Percentiles rank a stretch among this genome's conserved stretches.
These are phyloP conservation scores for Withania somnifera DNA, from an alignment of 305 asterid genomes.

Conservation along the genomic window DNA sequence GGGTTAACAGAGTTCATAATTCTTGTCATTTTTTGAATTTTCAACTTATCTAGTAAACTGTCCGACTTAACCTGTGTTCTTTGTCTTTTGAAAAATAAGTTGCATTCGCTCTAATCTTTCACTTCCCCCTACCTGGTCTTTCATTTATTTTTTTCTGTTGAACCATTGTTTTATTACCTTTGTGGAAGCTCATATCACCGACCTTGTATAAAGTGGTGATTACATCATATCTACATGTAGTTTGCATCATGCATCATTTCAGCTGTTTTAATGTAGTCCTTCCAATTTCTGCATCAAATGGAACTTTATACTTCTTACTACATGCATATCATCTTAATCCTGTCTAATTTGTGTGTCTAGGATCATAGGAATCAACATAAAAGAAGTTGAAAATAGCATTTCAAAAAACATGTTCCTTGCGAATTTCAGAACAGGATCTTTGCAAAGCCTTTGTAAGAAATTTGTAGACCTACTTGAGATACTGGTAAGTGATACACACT, in stretches of 20 bases:
- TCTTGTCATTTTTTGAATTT: not conserved
- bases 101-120: not conserved
- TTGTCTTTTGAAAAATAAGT: not conserved
- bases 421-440: constrained; percentile 72
- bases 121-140: not conserved
- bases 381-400: constrained; percentile 75
- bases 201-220: not conserved
- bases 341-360: constrained; percentile 37
- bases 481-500: constrained; percentile 53
- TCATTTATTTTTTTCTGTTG: not conserved
- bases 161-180: not conserved
- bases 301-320: not conserved
- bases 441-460: constrained; percentile 73
- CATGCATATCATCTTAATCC: constrained; percentile 5
- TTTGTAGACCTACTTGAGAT: constrained; percentile 85
- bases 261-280: not conserved
- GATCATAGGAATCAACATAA: constrained; percentile 66
- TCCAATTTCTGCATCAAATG: not conserved
- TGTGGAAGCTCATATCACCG: not conserved
- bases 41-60: not conserved
- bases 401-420: constrained; percentile 58
- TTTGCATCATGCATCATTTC: not conserved
- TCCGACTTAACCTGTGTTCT: not conserved
- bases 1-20: not conserved
- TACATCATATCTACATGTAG: not conserved